Evolutionary conservation across 2,329 filamentous ascomycete species (phyloP), one percentile per base, ranked within the genome.

Genomic region (Zymoseptoria tritici): DNA sequence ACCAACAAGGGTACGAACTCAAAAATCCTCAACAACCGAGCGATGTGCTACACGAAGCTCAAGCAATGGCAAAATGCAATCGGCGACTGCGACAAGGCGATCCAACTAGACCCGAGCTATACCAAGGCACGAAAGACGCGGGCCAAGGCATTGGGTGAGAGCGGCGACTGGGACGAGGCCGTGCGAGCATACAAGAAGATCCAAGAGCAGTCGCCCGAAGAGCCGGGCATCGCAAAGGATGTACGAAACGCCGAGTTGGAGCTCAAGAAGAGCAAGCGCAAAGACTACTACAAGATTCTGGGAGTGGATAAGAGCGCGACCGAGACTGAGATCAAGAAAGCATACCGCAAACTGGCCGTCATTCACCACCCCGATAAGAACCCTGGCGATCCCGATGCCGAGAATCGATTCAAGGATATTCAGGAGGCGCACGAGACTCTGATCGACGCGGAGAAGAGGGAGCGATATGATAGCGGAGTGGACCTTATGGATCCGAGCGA

Each of bases 281-380:
- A 99, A 77, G 94, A 99, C 72, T 97, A 96, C 79, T 99, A 99
- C 81, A 97, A 97, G 83, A 96, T 97, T 66, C 85, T 99, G 57
- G 89, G 87, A 5, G 79, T 99, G 8, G 80, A 88, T 60, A 97
- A 97, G 81, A 88, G 92, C 63, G 91, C 91, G 46, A 84, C 83
- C 49, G 91, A 96, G 21, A 81, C 81, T 59, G 85, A 94, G 57
- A 94, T 99, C 80, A 99, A 97, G 83, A 93, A 92, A 79, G 94
- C 93, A 1, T 99, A 99, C 80, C 86, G 93, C 66, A 96, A 94
- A 77, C 83, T 96, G 72, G 94, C 94, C 59, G 93, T 99, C 67
- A 81, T 92, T 65, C 89, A 96, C 73, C 94, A 99, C 75, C 94
- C 94, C 2, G 94, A 99, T 79, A 99, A 99, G 85, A 99, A 97